A percentile compares a stretch with the other conserved stretches of the same genome.
Evolutionary conservation across 352 stramenopile genomes (phyloP).

Genomic region (Phytophthora sp.): DNA sequence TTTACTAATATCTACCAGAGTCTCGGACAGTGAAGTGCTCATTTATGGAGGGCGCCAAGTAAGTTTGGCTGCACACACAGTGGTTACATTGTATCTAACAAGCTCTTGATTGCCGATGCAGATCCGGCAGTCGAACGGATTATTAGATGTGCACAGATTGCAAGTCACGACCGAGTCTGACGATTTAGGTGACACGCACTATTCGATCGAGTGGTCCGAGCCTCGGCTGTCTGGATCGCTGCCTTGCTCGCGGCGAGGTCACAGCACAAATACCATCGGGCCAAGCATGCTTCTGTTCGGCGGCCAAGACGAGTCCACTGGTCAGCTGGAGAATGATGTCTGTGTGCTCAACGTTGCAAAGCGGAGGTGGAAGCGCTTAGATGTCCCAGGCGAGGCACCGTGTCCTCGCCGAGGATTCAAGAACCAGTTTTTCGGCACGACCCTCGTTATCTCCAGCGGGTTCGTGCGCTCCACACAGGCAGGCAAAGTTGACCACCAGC

Average conservation of each 20-base stretch:
- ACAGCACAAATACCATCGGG: constrained; percentile 66
- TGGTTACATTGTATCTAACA: neutral
- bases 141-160: constrained; percentile 58
- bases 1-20: constrained; percentile 9
- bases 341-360: constrained; percentile 43
- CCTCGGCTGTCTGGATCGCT: constrained; percentile 42
- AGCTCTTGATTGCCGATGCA: constrained; percentile 14
- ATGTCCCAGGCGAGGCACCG: constrained; percentile 42
- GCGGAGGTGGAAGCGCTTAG: constrained; percentile 41
- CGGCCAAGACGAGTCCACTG: constrained; percentile 55
- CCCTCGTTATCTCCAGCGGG: constrained; percentile 73
- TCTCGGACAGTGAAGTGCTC: constrained; percentile 50
- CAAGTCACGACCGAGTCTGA: constrained; percentile 14
- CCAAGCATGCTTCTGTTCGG: constrained; percentile 68
- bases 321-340: constrained; percentile 58
- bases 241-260: constrained; percentile 54
- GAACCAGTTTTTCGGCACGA: constrained; percentile 79
- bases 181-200: constrained; percentile 8
- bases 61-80: neutral
- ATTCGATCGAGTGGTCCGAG: constrained; percentile 44
- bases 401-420: constrained; percentile 79
- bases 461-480: constrained; percentile 52
- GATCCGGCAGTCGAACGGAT: constrained; percentile 70
- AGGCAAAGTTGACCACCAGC: constrained; percentile 57
- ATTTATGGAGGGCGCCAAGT: constrained; percentile 78